Conservation (phyloP, 495 filamentous ascomycete species). For the Trichoderma reesei region DNA sequence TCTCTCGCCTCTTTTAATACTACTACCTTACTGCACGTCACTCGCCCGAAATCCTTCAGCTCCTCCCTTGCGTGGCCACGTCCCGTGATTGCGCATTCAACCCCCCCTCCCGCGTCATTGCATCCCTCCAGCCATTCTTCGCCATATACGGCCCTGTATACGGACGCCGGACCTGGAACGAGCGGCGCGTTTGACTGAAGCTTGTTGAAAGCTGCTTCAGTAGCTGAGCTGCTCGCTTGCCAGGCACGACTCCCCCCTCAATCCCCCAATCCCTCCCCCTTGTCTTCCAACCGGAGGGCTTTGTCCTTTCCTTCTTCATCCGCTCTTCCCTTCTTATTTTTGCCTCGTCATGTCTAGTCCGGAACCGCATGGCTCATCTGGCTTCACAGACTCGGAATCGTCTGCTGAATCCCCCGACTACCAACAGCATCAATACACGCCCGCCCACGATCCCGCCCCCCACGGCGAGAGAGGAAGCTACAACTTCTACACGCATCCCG, state of each 20-base stretch:
- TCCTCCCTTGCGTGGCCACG: not conserved
- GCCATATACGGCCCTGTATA: not conserved
- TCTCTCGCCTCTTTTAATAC: not conserved
- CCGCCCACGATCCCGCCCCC: constrained; percentile 59
- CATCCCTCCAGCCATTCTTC: not conserved
- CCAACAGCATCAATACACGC: not conserved
- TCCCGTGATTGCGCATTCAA: not conserved
- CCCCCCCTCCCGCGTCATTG: not conserved
- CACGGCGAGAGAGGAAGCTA: constrained; percentile 44
- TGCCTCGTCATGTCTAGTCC: constrained; percentile 22
- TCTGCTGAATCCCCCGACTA: constrained; percentile 17
- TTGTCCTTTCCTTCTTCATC: not conserved
- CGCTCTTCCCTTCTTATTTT: not conserved
- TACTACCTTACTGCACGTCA: too few relatives aligned
- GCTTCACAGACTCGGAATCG: constrained; percentile 20
- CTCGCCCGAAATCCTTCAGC: not conserved
- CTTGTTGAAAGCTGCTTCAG: not conserved
- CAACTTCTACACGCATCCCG: constrained; percentile 4
- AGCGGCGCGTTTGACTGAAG: constrained; percentile 7
- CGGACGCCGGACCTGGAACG: constrained; percentile 1
- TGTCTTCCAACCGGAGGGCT: too few relatives aligned
- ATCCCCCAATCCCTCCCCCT: not conserved
- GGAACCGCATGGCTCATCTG: constrained; percentile 19
- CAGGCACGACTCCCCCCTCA: constrained; percentile 6
- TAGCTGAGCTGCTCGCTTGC: constrained; percentile 4